These are phyloP conservation scores for Maudiozyma humilis DNA, from an alignment of 1,139 yeast genomes.

Conservation along the genomic window DNA sequence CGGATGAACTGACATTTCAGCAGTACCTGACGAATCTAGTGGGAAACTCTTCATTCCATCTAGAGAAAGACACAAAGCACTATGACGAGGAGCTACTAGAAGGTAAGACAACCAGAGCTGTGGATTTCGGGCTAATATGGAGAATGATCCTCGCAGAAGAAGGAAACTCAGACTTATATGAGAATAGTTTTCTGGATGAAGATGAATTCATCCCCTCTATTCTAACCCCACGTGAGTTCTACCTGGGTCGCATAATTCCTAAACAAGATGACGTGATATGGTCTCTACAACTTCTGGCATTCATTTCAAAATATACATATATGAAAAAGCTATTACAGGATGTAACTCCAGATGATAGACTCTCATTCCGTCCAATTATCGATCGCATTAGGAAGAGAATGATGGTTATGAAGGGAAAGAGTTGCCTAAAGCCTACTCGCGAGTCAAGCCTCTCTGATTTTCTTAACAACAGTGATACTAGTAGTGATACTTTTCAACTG, in stretches of 20 bases:
- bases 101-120: conserved; percentile 14
- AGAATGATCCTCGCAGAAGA: background rate
- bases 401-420: background rate
- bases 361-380: conserved; percentile 32
- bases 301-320: conserved; percentile 82
- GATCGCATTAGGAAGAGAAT: conserved; percentile 17
- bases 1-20: conserved; percentile 16
- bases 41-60: conserved; percentile 15
- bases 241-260: conserved; percentile 73
- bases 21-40: conserved; percentile 15
- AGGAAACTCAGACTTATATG: background rate
- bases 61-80: conserved; percentile 13
- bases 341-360: conserved; percentile 49
- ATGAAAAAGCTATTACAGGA: conserved; percentile 66
- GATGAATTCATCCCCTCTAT: conserved; percentile 15
- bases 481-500: background rate
- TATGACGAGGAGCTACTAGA: conserved; percentile 12
- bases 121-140: conserved; percentile 24
- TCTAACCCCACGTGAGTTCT: conserved; percentile 53
- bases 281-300: conserved; percentile 86
- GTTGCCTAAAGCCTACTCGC: background rate
- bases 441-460: background rate
- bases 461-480: background rate
- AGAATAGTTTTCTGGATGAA: conserved; percentile 13
- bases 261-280: conserved; percentile 89